Base-by-base conservation (phyloP, 306 rosid species). In the Urtica urens region DNA sequence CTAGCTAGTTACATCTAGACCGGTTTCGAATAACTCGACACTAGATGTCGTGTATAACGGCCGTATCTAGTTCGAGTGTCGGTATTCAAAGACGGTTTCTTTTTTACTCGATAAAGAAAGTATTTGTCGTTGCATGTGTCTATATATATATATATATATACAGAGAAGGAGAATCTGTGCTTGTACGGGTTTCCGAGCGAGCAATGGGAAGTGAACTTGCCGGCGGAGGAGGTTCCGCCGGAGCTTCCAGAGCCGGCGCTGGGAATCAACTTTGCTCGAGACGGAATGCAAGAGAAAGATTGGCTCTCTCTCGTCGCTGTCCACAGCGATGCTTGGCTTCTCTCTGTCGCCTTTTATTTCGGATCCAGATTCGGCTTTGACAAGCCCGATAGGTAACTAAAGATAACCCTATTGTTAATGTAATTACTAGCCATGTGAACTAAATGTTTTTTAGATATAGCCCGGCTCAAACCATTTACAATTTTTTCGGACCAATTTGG, bases 151-250 rank as follows among this genome's bases (percentile, higher is more conserved):
- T 61, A 46, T 60, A 23, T 68, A 48, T 29, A 57, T 80, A 37
- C 77, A 87, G 96, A 87, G 59, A 87, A 87, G 76, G 96, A 87
- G 73, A 87, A 87, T 78, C 71, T 87, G 54, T 83, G 93, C 72
- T 64, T 87, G 52, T 87, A 83, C 38, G 93, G 94, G 23, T 78
- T 68, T 59, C 94, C 94, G 41, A 80, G 81, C 69, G 96, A 78
- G 78, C 85, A 64, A 54, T 87, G 96, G 96, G 96, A 87, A 75
- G 96, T 87, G 48, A 87, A 78, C 76, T 78, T 87, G 62, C 96
- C 96, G 47, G 96, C 96, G 47, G 96, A 87, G 68, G 96, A 87
- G 66, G 96, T 87, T 57, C 96, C 96, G 30, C 94, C 96, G 1
- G 96, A 87, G 64, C 73, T 87, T 33, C 96, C 96, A 2, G 96